A percentile compares a stretch with the other conserved stretches of the same genome.
Evolutionary conservation across 495 filamentous ascomycete species (phyloP).

Genomic region (Penicillium goetzii): DNA sequence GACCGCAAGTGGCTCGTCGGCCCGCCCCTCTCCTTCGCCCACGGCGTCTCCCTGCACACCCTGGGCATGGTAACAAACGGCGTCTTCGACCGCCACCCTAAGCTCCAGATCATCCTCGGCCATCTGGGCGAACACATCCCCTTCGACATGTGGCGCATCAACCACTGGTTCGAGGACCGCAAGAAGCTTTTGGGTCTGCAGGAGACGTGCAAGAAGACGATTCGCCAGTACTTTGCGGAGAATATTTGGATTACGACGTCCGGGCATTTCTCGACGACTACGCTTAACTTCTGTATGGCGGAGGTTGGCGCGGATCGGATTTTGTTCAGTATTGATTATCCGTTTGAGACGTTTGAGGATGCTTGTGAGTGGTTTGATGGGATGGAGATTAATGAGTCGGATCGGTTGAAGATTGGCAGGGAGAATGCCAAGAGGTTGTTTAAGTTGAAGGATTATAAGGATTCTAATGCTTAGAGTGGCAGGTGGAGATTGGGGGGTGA

Average conservation of each 20-base stretch:
- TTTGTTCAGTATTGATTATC: slow-evolving; percentile 57
- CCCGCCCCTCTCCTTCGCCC: slow-evolving; percentile 51
- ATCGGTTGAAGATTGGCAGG: slow-evolving; percentile 55
- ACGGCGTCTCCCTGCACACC: slow-evolving; percentile 52
- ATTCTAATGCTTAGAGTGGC: slow-evolving; percentile 35
- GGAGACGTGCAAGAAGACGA: slow-evolving; percentile 55
- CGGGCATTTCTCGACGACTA: slow-evolving; percentile 62
- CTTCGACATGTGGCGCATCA: slow-evolving; percentile 64
- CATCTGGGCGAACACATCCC: slow-evolving; percentile 69
- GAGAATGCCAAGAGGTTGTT: slow-evolving; percentile 60
- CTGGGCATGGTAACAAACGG: slow-evolving; percentile 58
- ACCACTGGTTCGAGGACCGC: slow-evolving; percentile 60
- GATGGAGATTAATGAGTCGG: slow-evolving; percentile 45
- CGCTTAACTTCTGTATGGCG: slow-evolving; percentile 53
- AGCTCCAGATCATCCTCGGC: slow-evolving; percentile 65
- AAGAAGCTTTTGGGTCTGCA: slow-evolving; percentile 47
- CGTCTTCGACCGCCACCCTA: slow-evolving; percentile 54
- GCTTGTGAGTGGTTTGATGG: slow-evolving; percentile 59
- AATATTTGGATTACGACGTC: slow-evolving; percentile 70
- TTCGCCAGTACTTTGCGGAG: slow-evolving; percentile 59
- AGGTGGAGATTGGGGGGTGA: neutral
- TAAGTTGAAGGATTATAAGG: slow-evolving; percentile 48
- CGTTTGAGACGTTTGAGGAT: slow-evolving; percentile 56
- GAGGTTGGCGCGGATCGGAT: slow-evolving; percentile 50
- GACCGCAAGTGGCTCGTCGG: slow-evolving; percentile 54